Conservation (phyloP, 257 asterid species). For the Gentiana macrophylla region DNA sequence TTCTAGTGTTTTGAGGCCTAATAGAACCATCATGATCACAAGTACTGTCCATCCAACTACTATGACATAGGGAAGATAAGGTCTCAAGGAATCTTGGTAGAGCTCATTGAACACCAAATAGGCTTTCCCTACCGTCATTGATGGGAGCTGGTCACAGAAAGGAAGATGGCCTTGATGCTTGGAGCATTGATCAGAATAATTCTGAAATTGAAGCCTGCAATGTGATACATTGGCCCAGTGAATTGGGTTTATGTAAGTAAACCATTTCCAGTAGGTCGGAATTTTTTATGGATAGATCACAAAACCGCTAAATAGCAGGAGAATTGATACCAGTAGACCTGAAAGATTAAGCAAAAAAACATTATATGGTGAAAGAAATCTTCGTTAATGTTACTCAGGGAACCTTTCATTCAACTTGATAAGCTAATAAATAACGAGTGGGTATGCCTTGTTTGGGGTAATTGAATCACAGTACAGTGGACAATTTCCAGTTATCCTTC, state of each 20-base stretch:
- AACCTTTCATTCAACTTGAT: too few relatives aligned
- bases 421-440: too few relatives aligned
- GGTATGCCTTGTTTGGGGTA: too few relatives aligned
- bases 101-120: slow-evolving; percentile 8
- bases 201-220: slow-evolving; percentile 7
- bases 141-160: slow-evolving; percentile 9
- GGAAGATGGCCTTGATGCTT: slow-evolving; percentile 8
- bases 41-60: slow-evolving; percentile 7
- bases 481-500: too few relatives aligned
- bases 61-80: slow-evolving; percentile 6
- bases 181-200: slow-evolving; percentile 10
- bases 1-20: slow-evolving; percentile 1
- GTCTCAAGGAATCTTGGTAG: not conserved
- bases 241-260: slow-evolving; percentile 4
- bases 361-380: too few relatives aligned
- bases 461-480: too few relatives aligned
- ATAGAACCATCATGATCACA: slow-evolving; percentile 1
- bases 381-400: too few relatives aligned
- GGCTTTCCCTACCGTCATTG: slow-evolving; percentile 8
- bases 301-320: slow-evolving; percentile 10
- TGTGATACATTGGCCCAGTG: slow-evolving; percentile 10
- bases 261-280: slow-evolving; percentile 12
- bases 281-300: slow-evolving; percentile 8
- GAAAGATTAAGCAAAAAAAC: not conserved
- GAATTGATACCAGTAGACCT: slow-evolving; percentile 7